A percentile compares a stretch with the other conserved stretches of the same genome.
phyloP scores from a whole-genome alignment of 2,329 filamentous ascomycete genomes.

The Fusarium pseudoanthophilum region DNA sequence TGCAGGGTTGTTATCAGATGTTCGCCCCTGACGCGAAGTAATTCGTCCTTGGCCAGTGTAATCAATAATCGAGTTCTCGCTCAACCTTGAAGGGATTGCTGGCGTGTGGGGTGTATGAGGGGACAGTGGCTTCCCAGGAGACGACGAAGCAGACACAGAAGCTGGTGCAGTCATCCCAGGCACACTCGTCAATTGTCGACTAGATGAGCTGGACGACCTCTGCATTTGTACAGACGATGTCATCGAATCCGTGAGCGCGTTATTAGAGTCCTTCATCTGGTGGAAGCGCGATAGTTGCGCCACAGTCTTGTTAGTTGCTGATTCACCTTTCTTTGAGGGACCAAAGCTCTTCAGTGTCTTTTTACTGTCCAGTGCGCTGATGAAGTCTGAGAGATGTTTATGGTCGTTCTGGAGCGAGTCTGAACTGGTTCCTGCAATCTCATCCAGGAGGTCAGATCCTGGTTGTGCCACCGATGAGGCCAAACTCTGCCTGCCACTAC shows the following conservation, averaged over 20 bases:
- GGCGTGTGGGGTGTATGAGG: constrained; percentile 93
- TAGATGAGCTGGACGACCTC: constrained; percentile 80
- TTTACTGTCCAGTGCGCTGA: constrained; percentile 87
- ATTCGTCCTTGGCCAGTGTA: constrained; percentile 47
- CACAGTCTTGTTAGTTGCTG: constrained; percentile 77
- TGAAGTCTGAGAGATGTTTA: constrained; percentile 91
- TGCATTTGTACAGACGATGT: constrained; percentile 88
- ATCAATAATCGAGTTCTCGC: constrained; percentile 80
- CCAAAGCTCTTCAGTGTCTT: constrained; percentile 88
- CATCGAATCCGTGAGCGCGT: constrained; percentile 90
- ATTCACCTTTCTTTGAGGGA: constrained; percentile 71
- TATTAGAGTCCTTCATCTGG: constrained; percentile 88
- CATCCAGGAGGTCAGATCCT: constrained; percentile 82
- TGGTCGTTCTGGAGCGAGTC: constrained; percentile 80
- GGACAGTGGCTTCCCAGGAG: constrained; percentile 88
- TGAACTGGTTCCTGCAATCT: constrained; percentile 72
- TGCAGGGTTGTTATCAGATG: constrained; percentile 41
- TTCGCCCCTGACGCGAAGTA: constrained; percentile 45
- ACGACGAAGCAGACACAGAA: constrained; percentile 85
- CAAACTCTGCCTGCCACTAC: constrained; percentile 82
- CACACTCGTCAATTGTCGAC: constrained; percentile 67
- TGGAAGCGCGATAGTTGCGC: constrained; percentile 88
- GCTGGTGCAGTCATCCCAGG: constrained; percentile 76
- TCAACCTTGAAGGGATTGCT: constrained; percentile 91
- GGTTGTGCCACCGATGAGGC: constrained; percentile 77